Base-by-base conservation (phyloP, 2,329 filamentous ascomycete species). In the Ophiocordyceps camponoti-leonardi region DNA sequence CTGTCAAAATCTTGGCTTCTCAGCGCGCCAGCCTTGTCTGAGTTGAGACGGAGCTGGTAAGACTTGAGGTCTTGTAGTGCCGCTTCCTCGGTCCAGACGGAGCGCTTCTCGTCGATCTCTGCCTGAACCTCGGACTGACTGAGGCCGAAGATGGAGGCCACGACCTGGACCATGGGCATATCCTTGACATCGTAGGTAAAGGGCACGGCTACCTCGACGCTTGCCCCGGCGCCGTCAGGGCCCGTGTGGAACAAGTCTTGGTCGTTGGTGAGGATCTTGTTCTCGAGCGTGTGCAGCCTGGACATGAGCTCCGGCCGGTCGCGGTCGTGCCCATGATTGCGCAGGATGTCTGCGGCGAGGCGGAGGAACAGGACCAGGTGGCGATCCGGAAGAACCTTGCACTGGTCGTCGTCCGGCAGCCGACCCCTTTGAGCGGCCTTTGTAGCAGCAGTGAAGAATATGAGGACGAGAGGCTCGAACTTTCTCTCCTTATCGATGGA, bases 291-390 rank as follows among this genome's bases (percentile, higher is more conserved):
- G 41, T 77, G 74, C 47, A 98, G 68, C 49, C 86, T 78, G 51
- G 73, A 77, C 59, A 86, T 81, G 47, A 98, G 73, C 59, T 98
- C 90, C 6, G 86, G 83, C 50, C 83, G 78, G 58, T 94, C 86
- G 58, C 81, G 81, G 50, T 84, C 80, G 72, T 86, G 88, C 52
- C 90, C 86, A 52, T 92, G 78, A 52, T 87, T 83, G 54, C 81
- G 83, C 51, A 96, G 67, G 19, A 87, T 85, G 51, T 79, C 77
- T 54, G 79, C 81, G 54, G 94, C 77, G 44, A 98, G 72, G 43
- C 92, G 80, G 51, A 98, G 82, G 59, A 98, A 98, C 49, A 98
- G 75, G 44, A 92, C 92, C 47, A 96, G 81, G 62, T 98, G 92
- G 46, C 90, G 79, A 62, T 98, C 92, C 18, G 94, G 87, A 64